Evolutionary conservation across 2,329 filamentous ascomycete genomes (phyloP).

Genomic region (Pleomassaria siparia): DNA sequence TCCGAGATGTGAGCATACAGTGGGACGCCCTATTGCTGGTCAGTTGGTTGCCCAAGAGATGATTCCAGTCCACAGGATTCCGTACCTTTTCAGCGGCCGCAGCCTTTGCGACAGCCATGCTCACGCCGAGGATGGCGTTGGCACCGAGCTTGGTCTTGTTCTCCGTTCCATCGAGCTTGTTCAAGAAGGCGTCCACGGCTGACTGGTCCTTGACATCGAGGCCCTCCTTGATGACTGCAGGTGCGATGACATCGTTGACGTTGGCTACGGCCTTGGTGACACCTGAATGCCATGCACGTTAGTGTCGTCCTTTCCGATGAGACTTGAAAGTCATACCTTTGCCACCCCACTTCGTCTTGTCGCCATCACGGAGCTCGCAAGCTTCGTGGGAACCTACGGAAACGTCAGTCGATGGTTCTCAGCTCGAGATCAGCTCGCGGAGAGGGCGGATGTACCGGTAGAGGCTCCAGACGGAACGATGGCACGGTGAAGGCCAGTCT

Average conservation of each 20-base stretch:
- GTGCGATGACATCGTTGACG: conserved; percentile 57
- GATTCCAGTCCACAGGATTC: not conserved
- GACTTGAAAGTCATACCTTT: conserved; percentile 44
- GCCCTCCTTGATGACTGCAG: conserved; percentile 55
- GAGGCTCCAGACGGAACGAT: conserved; percentile 97
- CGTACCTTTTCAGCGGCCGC: conserved; percentile 55
- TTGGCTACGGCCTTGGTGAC: conserved; percentile 59
- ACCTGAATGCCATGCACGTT: conserved; percentile 30
- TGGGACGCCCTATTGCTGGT: conserved; percentile 46
- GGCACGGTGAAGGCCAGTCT: conserved; percentile 94
- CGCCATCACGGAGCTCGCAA: conserved; percentile 56
- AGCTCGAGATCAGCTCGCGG: not conserved
- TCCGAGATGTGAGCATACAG: conserved; percentile 61
- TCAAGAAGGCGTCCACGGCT: conserved; percentile 56
- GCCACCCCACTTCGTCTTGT: conserved; percentile 56
- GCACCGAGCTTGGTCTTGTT: conserved; percentile 63
- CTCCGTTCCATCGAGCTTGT: conserved; percentile 57
- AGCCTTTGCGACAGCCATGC: conserved; percentile 61
- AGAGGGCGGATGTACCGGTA: conserved; percentile 64
- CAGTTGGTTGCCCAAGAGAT: not conserved
- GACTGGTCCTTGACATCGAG: conserved; percentile 59
- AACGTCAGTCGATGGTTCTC: conserved; percentile 15
- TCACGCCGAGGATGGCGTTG: conserved; percentile 63
- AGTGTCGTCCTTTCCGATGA: conserved; percentile 8
- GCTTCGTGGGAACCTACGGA: conserved; percentile 51